Evolutionary conservation across 2,329 filamentous ascomycete species (phyloP), one percentile per base, ranked within the genome.

Genomic region (Colletotrichum eremochloae): DNA sequence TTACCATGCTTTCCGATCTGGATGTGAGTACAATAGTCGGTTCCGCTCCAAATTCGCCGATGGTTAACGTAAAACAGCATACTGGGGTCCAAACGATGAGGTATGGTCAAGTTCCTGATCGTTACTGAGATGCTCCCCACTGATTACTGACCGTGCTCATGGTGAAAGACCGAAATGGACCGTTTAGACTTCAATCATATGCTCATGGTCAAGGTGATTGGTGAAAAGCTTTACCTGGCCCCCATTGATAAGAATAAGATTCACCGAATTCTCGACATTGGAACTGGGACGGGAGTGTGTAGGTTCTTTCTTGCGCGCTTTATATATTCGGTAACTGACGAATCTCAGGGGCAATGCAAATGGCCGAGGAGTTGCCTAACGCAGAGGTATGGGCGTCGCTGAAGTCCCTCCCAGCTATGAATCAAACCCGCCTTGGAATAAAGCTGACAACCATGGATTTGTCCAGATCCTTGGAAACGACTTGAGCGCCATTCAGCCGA

Each of bases 231-330:
- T n/a, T 71, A 67, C 36, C 18, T 67, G 9, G 71, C 71, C 6
- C 71, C 71, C 36, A 2, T 73, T 12, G 58, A 71, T 9, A 31
- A 46, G 38, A 40, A 42, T 1, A 73, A 68, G 33, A 31, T 62
- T 2, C 58, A 73, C 20, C 82, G 82, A n/a, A 85, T 90, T 24
- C 81, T 91, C 18, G 88, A 91, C 75, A 81, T 91, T 14, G 88
- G 89, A 58, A 90, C 87, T 8, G 90, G 90, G 20, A 90, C 88
- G 0, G 90, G 90, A 4, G 89, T 90, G 71, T 92, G 90, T 77
- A 70, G 36, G 67, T n/a, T 46, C n/a, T n/a, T n/a, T n/a, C n/a
- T n/a, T n/a, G n/a, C n/a, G n/a, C n/a, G n/a, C n/a, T n/a, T n/a
- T n/a, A n/a, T n/a, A n/a, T n/a, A n/a, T n/a, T n/a, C n/a, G n/a